Evolutionary conservation across 2,329 filamentous ascomycete genomes (phyloP), one percentile per base, ranked within the genome.

Genomic region (Penicillium sp.): DNA sequence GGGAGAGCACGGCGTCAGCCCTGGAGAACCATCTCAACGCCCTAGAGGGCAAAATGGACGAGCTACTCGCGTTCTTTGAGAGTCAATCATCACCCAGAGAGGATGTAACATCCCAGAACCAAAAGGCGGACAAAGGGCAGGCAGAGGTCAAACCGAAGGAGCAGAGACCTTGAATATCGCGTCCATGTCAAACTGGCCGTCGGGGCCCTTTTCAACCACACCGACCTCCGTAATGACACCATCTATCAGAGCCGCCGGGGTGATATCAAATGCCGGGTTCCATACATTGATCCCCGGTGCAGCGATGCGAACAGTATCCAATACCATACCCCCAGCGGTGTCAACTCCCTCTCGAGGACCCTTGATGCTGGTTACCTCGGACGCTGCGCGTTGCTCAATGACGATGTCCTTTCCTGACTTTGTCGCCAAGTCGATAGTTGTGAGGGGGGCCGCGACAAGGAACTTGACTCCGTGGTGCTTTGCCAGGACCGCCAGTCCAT

Each of bases 181-280:
- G 10, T 69, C 67, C 59, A 81, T 71, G 51, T 81, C 69, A 70
- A 95, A 97, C 18, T 69, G 73, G 1, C 88, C 89, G 47, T 84
- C 76, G 3, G 72, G 65, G 37, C 80, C 81, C 74, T 91, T 95
- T 61, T 89, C 84, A 3, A 94, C 82, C 6, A 89, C 87, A 0
- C 91, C 91, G 59, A 86, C 82, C 71, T 98, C 93, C 0, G 93
- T 98, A 54, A 97, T 87, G 47, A 98, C 86, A 2, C 87, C 89
- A 68, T 98, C 93, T 55, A 98, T 96, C 43, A 96, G 73, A 52
- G 82, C 81, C 29, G 86, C 82, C 0, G 93, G 91, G 8, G 93
- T 98, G 27, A 98, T 87, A 63, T 98, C 93, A 65, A 98, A 98
- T 0, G 89, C 87, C 26, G 93, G 93, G 66, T 98, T 98, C 90